phyloP scores from a whole-genome alignment of 768 basidiomycete species.

The Inosperma sp. region DNA sequence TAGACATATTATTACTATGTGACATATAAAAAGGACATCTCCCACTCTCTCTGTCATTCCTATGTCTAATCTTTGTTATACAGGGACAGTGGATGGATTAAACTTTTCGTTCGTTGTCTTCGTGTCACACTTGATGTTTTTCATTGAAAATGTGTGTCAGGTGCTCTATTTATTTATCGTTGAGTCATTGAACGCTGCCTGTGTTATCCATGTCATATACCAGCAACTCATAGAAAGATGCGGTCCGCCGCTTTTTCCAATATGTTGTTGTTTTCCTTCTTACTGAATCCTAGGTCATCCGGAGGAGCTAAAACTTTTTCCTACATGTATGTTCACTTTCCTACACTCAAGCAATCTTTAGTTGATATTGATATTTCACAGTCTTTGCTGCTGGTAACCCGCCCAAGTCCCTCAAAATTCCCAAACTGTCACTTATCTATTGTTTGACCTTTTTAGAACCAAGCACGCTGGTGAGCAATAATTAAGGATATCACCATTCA shows the following conservation, averaged over 20 bases:
- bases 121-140: not conserved
- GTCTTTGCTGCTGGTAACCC: constrained; percentile 22
- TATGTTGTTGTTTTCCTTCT: not conserved
- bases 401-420: not conserved
- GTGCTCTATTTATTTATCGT: constrained; percentile 40
- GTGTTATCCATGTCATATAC: constrained; percentile 44
- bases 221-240: constrained; percentile 42
- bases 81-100: constrained; percentile 42
- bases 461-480: constrained; percentile 25
- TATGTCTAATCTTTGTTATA: not conserved
- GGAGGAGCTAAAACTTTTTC: constrained; percentile 32
- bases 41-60: not conserved
- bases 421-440: not conserved
- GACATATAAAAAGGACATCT: constrained; percentile 35
- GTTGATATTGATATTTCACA: constrained; percentile 12
- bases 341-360: not conserved
- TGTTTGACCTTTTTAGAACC: constrained; percentile 27
- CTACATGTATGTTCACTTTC: constrained; percentile 24
- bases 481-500: constrained; percentile 2
- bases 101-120: constrained; percentile 32
- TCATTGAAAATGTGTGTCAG: constrained; percentile 25
- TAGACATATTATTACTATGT: constrained; percentile 37
- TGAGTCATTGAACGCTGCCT: constrained; percentile 41
- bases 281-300: constrained; percentile 28
- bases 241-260: constrained; percentile 21